Conservation (phyloP, 306 rosid genomes). For the Albizia julibrissin region DNA sequence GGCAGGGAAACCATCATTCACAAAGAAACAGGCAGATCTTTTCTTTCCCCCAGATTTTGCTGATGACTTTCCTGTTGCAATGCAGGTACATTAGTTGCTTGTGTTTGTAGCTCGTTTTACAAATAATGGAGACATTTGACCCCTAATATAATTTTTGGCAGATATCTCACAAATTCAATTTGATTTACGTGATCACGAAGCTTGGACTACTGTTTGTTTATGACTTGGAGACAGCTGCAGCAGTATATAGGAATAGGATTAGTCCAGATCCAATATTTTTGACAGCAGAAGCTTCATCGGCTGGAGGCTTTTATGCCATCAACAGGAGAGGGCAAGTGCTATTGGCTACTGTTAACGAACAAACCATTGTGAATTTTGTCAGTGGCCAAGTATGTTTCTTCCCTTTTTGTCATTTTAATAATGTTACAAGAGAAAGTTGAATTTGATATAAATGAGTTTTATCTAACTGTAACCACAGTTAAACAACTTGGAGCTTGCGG, state of each 20-base stretch:
- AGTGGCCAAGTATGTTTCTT: constrained; percentile 81
- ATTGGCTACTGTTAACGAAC: constrained; percentile 97
- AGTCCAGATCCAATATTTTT: constrained; percentile 99
- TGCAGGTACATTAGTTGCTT: constrained; percentile 73
- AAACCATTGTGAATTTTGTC: constrained; percentile 92
- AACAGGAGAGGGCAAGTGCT: constrained; percentile 98
- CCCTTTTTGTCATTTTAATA: constrained; percentile 19
- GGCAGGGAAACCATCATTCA: constrained; percentile 91
- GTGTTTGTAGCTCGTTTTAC: constrained; percentile 26
- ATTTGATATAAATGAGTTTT: constrained; percentile 12
- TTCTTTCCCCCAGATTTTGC: constrained; percentile 99
- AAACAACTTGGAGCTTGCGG: constrained; percentile 98
- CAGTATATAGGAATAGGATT: constrained; percentile 96
- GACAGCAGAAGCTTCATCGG: constrained; percentile 93
- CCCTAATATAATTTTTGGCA: constrained; percentile 41
- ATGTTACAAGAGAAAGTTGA: constrained; percentile 19
- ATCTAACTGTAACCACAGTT: constrained; percentile 51
- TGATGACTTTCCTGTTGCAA: constrained; percentile 97
- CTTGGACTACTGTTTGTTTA: constrained; percentile 96
- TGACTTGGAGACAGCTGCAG: constrained; percentile 98
- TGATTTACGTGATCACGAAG: constrained; percentile 98
- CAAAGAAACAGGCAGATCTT: constrained; percentile 99
- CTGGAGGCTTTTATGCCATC: constrained; percentile 95
- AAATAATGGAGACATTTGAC: constrained; percentile 31
- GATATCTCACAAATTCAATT: constrained; percentile 94